Base-by-base conservation (phyloP, 106 monocot species). In the Agapanthus africanus region DNA sequence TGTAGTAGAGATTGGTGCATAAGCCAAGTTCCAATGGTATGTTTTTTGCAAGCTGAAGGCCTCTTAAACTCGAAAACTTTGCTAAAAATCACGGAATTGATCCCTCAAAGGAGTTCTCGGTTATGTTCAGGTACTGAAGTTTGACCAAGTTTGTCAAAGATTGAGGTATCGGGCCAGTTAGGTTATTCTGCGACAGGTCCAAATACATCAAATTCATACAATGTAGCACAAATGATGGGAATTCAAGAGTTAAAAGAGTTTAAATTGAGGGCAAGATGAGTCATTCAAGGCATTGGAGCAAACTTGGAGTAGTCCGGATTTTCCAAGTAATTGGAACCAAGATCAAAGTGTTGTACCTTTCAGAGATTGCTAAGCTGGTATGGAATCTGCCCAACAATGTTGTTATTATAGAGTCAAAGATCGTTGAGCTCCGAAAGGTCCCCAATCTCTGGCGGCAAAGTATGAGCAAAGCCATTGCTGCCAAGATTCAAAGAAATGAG, bases 171-270 rank as follows among this genome's bases (percentile, higher is more conserved):
- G 34, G 4, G 0, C 87, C 84, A 0, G 73, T 51, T 38, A 83
- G 52, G 22, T 31, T 19, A 63, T 85, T 82, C 27, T 34, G 18
- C 6, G 77, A 76, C 16, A 85, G 70, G 47, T 93, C 85, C 9
- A 94, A 66, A 59, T 76, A 88, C 1, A 73, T 88, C 7, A 86
- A 10, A 37, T 83, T 86, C n/a, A 64, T 68, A 61, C 74, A 81
- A 27, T 75, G 79, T 7, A 91, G 73, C 23, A 91, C 52, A 74
- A 84, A 84, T 0, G 32, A 35, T 6, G 87, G 90, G 83, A 91
- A 91, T 4, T 56, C 44, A 1, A 27, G 36, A 2, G 47, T 64
- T 1, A n/a, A 90, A 27, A 63, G 0, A 28, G 70, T 85, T 88
- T 54, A 62, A 37, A 38, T 27, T 51, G 19, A 93, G 79, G 1